Conservation (phyloP, 2,329 filamentous ascomycete genomes). For the Aspergillus jensenii region DNA sequence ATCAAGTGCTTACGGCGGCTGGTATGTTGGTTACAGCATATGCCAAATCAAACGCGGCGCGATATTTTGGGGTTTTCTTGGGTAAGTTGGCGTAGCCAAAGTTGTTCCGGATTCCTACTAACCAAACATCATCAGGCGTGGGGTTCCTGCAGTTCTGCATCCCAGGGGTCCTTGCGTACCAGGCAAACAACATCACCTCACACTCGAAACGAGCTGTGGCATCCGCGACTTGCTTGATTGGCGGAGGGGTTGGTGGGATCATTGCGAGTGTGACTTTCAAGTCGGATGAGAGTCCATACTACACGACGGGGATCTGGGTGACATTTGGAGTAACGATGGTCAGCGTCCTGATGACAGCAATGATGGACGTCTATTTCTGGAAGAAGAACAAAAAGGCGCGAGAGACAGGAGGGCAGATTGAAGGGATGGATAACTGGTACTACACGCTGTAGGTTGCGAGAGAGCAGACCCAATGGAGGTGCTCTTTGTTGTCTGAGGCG, state of each 20-base stretch:
- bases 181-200: slow-evolving; percentile 33
- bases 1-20: slow-evolving; percentile 13
- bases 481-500: neutral
- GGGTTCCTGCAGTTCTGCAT: slow-evolving; percentile 29
- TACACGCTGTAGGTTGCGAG: slow-evolving; percentile 10
- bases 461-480: neutral
- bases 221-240: slow-evolving; percentile 29
- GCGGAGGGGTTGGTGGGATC: slow-evolving; percentile 26
- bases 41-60: slow-evolving; percentile 2
- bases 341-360: slow-evolving; percentile 3
- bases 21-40: slow-evolving; percentile 16
- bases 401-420: slow-evolving; percentile 1
- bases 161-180: slow-evolving; percentile 29
- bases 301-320: slow-evolving; percentile 16
- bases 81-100: neutral
- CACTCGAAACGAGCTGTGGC: slow-evolving; percentile 30
- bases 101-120: neutral
- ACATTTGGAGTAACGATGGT: slow-evolving; percentile 13
- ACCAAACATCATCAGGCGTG: slow-evolving; percentile 16
- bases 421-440: slow-evolving; percentile 13
- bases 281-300: slow-evolving; percentile 11
- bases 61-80: slow-evolving; percentile 14
- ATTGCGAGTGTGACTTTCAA: slow-evolving; percentile 16
- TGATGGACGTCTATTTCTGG: slow-evolving; percentile 12
- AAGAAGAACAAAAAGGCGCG: slow-evolving; percentile 12